A percentile compares a stretch with the other conserved stretches of the same genome.
Conservation (phyloP, 1,139 yeast genomes). For the Blastobotrys proliferans region DNA sequence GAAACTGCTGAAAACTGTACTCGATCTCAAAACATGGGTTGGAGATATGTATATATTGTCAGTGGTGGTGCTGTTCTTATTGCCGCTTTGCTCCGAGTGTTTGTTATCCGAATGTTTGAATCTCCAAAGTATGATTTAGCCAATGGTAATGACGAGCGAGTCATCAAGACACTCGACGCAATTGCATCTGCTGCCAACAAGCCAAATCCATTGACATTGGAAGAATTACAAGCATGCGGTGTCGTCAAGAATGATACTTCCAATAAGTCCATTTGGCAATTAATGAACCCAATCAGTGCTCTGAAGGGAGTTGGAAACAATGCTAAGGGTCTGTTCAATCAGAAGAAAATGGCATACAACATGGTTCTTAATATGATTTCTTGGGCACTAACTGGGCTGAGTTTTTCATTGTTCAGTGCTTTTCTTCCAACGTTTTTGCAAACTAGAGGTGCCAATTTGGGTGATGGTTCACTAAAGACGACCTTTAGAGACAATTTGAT, state of each 20-base stretch:
- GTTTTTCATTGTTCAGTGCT: constrained; percentile 47
- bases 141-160: constrained; percentile 50
- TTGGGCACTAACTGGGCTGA: constrained; percentile 49
- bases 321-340: constrained; percentile 36
- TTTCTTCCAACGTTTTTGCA: constrained; percentile 48
- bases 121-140: constrained; percentile 54
- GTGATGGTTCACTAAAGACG: constrained; percentile 39
- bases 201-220: constrained; percentile 29
- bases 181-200: constrained; percentile 19
- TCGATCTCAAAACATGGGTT: constrained; percentile 46
- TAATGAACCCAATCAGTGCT: constrained; percentile 9
- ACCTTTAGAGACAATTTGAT: constrained; percentile 50
- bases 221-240: constrained; percentile 42
- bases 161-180: constrained; percentile 18
- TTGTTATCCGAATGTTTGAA: constrained; percentile 47
- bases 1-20: constrained; percentile 41
- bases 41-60: constrained; percentile 54
- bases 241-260: constrained; percentile 8
- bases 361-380: constrained; percentile 42
- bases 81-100: constrained; percentile 45
- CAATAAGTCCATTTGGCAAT: constrained; percentile 6
- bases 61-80: constrained; percentile 50
- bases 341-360: constrained; percentile 39
- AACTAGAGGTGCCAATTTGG: constrained; percentile 42
- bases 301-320: constrained; percentile 13